Conservation (phyloP, 2,329 filamentous ascomycete genomes). For the Passalora sequoiae region DNA sequence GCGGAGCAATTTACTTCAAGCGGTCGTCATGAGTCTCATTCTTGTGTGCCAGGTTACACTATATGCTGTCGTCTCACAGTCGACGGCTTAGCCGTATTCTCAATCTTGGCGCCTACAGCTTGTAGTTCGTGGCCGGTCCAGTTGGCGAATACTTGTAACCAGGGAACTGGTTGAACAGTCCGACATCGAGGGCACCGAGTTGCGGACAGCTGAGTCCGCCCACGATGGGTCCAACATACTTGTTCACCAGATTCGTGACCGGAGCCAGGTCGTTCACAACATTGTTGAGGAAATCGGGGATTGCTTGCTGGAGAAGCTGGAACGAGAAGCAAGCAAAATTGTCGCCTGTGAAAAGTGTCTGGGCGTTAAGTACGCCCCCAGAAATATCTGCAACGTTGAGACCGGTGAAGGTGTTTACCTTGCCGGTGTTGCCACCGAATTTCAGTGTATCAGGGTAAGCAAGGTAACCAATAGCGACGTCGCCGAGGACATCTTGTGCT, state of each 20-base stretch:
- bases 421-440: constrained; percentile 35
- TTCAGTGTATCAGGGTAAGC: constrained; percentile 27
- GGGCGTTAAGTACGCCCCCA: constrained; percentile 25
- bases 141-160: constrained; percentile 24
- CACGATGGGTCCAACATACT: constrained; percentile 17
- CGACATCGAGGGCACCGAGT: constrained; percentile 16
- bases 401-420: constrained; percentile 31
- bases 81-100: no score
- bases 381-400: constrained; percentile 35
- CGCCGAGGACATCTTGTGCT: constrained; percentile 22
- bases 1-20: no score
- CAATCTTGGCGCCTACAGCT: not conserved
- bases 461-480: constrained; percentile 12
- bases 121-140: constrained; percentile 25
- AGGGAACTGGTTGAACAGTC: constrained; percentile 24
- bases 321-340: constrained; percentile 36
- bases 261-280: constrained; percentile 15
- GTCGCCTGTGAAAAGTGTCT: constrained; percentile 28
- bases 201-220: constrained; percentile 21
- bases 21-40: no score
- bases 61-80: no score
- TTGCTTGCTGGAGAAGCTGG: constrained; percentile 31
- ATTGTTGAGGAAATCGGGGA: constrained; percentile 24
- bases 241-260: constrained; percentile 18
- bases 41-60: no score